A percentile compares a stretch with the other conserved stretches of the same genome.
These are phyloP conservation scores for Nicotiana rustica DNA, from an alignment of 305 asterid genomes.

Conservation along the genomic window DNA sequence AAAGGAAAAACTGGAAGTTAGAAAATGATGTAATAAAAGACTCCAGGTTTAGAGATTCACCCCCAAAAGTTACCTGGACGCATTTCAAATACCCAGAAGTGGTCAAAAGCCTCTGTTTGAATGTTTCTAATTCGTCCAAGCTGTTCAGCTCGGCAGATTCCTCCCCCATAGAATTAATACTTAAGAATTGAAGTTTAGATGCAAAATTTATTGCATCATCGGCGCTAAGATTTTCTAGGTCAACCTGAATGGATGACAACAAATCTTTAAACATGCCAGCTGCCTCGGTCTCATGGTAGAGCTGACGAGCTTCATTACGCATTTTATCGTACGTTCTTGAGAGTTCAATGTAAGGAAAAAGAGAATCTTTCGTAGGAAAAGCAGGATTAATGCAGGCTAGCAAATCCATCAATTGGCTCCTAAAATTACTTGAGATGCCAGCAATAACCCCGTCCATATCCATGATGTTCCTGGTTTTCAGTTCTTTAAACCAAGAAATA, in stretches of 20 bases:
- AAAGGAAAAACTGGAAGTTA: conserved; percentile 11
- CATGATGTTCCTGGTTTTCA: conserved; percentile 48
- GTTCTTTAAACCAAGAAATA: conserved; percentile 93
- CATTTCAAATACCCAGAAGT: conserved; percentile 98
- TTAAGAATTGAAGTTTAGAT: conserved; percentile 63
- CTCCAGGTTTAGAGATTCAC: not conserved
- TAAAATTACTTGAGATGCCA: conserved; percentile 68
- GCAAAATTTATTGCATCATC: conserved; percentile 91
- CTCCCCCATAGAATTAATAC: conserved; percentile 51
- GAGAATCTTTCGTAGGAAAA: conserved; percentile 85
- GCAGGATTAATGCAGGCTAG: conserved; percentile 91
- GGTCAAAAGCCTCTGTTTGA: conserved; percentile 84
- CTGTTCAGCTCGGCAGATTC: conserved; percentile 64
- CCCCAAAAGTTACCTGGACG: conserved; percentile 74
- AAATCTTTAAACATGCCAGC: conserved; percentile 68
- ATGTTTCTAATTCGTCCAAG: conserved; percentile 83
- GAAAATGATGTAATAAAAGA: conserved; percentile 30
- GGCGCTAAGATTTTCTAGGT: conserved; percentile 73
- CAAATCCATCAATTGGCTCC: conserved; percentile 73
- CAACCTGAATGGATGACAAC: conserved; percentile 58
- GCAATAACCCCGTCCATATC: conserved; percentile 59
- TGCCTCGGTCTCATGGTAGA: conserved; percentile 67
- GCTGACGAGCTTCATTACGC: conserved; percentile 89
- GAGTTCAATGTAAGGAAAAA: conserved; percentile 90
- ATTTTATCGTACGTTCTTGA: conserved; percentile 91